A percentile compares a stretch with the other conserved stretches of the same genome.
These are phyloP conservation scores for Neopestalotiopsis sp. DNA, from an alignment of 2,329 filamentous ascomycete species.

Conservation along the genomic window DNA sequence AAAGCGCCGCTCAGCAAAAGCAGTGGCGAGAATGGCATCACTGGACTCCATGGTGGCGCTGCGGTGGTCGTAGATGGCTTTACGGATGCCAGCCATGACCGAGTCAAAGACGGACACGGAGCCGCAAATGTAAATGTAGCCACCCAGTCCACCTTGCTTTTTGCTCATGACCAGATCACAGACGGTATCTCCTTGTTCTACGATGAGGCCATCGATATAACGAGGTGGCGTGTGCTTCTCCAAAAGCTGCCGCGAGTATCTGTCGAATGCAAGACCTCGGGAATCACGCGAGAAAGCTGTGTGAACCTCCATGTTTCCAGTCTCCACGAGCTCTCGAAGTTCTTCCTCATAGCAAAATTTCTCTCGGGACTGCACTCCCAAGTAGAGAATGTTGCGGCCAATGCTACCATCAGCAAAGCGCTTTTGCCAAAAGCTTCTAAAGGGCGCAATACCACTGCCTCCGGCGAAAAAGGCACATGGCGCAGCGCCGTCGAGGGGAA, in stretches of 20 bases:
- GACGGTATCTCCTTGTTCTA: slow-evolving; percentile 54
- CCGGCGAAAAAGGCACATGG: slow-evolving; percentile 59
- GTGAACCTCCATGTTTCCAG: slow-evolving; percentile 56
- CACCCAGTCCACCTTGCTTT: slow-evolving; percentile 55
- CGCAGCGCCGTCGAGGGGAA: slow-evolving; percentile 53
- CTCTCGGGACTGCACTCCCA: slow-evolving; percentile 57
- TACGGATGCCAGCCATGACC: slow-evolving; percentile 60
- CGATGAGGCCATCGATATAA: slow-evolving; percentile 57
- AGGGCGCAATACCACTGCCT: slow-evolving; percentile 58
- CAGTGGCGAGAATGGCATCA: slow-evolving; percentile 54
- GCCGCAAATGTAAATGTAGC: slow-evolving; percentile 54
- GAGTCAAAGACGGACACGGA: slow-evolving; percentile 56
- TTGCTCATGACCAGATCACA: slow-evolving; percentile 63
- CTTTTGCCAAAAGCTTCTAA: slow-evolving; percentile 59
- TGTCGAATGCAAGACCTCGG: slow-evolving; percentile 51
- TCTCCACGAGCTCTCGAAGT: slow-evolving; percentile 49
- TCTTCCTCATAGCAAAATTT: slow-evolving; percentile 57
- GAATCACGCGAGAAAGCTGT: slow-evolving; percentile 57
- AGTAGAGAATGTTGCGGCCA: slow-evolving; percentile 53
- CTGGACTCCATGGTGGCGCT: slow-evolving; percentile 56
- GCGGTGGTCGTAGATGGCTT: slow-evolving; percentile 58
- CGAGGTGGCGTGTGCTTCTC: slow-evolving; percentile 54
- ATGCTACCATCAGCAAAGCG: slow-evolving; percentile 43
- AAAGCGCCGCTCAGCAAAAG: slow-evolving; percentile 59
- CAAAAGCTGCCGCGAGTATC: slow-evolving; percentile 45